These are phyloP conservation scores for Termitomyces sp. DNA, from an alignment of 768 basidiomycete genomes.

Conservation along the genomic window DNA sequence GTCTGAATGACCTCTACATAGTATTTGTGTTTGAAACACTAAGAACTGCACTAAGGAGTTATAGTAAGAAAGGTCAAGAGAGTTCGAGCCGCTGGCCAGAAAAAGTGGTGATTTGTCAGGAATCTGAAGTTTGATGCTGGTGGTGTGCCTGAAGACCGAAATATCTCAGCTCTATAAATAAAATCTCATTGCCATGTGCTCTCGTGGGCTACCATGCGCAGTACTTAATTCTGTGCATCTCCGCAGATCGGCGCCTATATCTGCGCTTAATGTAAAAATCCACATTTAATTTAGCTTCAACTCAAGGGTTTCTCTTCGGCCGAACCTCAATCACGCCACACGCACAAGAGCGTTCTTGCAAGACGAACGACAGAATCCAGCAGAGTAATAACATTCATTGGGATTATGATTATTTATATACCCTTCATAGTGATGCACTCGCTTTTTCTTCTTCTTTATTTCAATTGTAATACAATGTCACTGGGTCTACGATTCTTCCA, in stretches of 20 bases:
- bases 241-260: background rate
- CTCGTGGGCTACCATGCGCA: background rate
- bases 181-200: background rate
- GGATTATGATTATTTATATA: too few species aligned
- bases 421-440: too few species aligned
- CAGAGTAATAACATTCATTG: too few species aligned
- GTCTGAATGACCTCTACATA: too few species aligned
- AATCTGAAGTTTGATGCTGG: background rate
- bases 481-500: background rate
- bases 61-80: too few species aligned
- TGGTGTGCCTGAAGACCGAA: background rate
- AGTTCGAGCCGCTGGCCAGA: too few species aligned
- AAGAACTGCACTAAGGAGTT: too few species aligned
- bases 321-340: background rate
- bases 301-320: background rate
- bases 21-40: too few species aligned
- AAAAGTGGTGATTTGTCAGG: background rate
- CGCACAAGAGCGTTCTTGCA: too few species aligned
- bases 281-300: background rate
- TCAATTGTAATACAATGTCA: background rate
- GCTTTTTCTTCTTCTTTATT: too few species aligned
- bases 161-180: background rate
- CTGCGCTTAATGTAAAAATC: background rate
- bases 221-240: background rate
- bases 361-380: background rate